phyloP scores from a whole-genome alignment of 495 filamentous ascomycete genomes.

The Aspergillus bridgeri region DNA sequence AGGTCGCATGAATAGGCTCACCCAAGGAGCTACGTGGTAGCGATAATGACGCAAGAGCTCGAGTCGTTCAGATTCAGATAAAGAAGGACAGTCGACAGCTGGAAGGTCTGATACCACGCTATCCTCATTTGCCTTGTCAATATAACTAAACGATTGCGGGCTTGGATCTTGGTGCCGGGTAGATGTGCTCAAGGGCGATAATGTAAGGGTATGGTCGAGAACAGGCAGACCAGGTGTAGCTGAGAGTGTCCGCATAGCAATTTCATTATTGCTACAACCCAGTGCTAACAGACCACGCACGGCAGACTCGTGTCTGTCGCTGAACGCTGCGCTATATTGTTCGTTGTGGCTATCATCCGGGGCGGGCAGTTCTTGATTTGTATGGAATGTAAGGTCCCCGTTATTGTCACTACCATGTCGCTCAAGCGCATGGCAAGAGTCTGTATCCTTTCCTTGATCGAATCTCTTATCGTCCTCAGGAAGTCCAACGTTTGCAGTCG shows the following conservation, averaged over 20 bases:
- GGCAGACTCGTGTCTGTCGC: conserved; percentile 32
- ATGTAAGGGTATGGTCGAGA: not conserved
- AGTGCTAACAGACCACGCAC: conserved; percentile 33
- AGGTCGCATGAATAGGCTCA: conserved; percentile 6
- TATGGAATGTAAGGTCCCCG: not conserved
- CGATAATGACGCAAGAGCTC: conserved; percentile 34
- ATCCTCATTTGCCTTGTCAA: not conserved
- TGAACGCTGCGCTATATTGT: conserved; percentile 10
- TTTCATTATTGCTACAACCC: conserved; percentile 16
- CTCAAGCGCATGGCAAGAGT: not conserved
- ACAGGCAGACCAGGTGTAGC: not conserved
- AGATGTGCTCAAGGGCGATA: not conserved
- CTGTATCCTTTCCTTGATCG: not conserved
- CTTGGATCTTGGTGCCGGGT: not conserved
- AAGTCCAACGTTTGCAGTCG: not conserved
- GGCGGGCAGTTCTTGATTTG: not conserved
- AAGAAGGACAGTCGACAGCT: not conserved
- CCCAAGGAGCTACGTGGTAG: conserved; percentile 37
- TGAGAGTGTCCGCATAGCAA: not conserved
- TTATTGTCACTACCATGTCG: not conserved
- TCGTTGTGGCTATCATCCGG: not conserved
- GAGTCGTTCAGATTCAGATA: conserved; percentile 19
- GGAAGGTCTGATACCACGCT: not conserved
- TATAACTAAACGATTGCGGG: not conserved
- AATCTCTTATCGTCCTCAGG: not conserved